phyloP scores from a whole-genome alignment of 108 stramenopile species.

The Hondaea fermentalgiana region DNA sequence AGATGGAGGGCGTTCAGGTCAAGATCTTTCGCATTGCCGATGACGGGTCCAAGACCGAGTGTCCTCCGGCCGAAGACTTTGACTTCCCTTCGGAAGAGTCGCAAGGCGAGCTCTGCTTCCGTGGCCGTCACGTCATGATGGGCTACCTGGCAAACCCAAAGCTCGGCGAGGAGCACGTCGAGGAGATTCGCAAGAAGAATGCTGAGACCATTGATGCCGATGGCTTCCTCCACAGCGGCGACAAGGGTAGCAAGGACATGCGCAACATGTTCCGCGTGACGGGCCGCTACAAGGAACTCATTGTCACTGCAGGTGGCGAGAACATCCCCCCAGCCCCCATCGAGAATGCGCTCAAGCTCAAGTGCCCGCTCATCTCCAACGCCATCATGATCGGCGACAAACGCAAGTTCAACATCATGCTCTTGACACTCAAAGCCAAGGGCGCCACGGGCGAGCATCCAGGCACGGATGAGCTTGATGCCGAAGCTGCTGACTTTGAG shows the following conservation, averaged over 20 bases:
- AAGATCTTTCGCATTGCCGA: neutral
- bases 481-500: neutral
- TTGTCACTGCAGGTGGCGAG: conserved; percentile 53
- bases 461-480: neutral
- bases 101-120: conserved; percentile 52
- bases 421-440: conserved; percentile 36
- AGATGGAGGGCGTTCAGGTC: neutral
- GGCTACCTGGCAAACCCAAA: conserved; percentile 52
- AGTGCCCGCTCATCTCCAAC: conserved; percentile 35
- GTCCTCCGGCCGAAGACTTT: neutral
- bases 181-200: conserved; percentile 50
- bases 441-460: conserved; percentile 6
- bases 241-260: conserved; percentile 28
- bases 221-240: conserved; percentile 59
- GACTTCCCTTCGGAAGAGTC: neutral
- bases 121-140: conserved; percentile 65
- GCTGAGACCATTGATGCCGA: conserved; percentile 52
- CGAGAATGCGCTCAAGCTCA: conserved; percentile 46
- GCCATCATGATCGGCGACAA: conserved; percentile 52
- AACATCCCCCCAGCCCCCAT: conserved; percentile 49
- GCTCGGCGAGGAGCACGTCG: neutral
- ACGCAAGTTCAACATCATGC: conserved; percentile 42
- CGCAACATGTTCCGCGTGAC: conserved; percentile 28
- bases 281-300: conserved; percentile 38
- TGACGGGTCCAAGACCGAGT: neutral